Conservation (phyloP, 2,329 filamentous ascomycete genomes). For the Talaromyces sp. region DNA sequence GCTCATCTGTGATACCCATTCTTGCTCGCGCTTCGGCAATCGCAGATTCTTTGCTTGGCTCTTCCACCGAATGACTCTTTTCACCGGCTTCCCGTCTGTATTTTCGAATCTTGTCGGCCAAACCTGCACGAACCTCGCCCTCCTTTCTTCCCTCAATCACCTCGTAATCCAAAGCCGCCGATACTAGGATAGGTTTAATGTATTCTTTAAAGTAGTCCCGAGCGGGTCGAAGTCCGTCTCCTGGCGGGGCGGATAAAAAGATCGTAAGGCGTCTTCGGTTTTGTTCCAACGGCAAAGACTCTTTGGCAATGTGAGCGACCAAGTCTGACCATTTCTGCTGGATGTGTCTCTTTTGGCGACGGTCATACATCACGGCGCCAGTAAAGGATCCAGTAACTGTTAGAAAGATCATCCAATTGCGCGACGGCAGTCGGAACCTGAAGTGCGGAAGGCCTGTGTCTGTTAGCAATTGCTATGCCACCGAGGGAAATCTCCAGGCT, state of each 20-base stretch:
- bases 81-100: slow-evolving; percentile 57
- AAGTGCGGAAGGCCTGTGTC: slow-evolving; percentile 71
- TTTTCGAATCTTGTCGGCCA: slow-evolving; percentile 78
- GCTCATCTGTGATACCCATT: slow-evolving; percentile 65
- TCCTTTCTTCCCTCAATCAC: slow-evolving; percentile 87
- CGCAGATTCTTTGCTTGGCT: slow-evolving; percentile 53
- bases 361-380: slow-evolving; percentile 82
- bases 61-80: slow-evolving; percentile 39
- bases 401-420: slow-evolving; percentile 97
- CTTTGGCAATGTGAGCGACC: slow-evolving; percentile 77
- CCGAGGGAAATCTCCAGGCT: background rate
- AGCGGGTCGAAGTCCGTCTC: slow-evolving; percentile 75
- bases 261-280: slow-evolving; percentile 82
- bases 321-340: slow-evolving; percentile 82
- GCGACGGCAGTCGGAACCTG: slow-evolving; percentile 78
- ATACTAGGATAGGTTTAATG: slow-evolving; percentile 84
- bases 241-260: slow-evolving; percentile 79
- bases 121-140: slow-evolving; percentile 82
- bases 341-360: slow-evolving; percentile 77
- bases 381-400: slow-evolving; percentile 71
- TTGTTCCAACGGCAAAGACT: slow-evolving; percentile 65
- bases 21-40: slow-evolving; percentile 60
- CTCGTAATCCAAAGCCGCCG: slow-evolving; percentile 90
- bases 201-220: slow-evolving; percentile 96
- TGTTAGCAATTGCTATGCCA: slow-evolving; percentile 13